Evolutionary conservation across 345 rosid genomes (phyloP).

Genomic region (Viola odorata): DNA sequence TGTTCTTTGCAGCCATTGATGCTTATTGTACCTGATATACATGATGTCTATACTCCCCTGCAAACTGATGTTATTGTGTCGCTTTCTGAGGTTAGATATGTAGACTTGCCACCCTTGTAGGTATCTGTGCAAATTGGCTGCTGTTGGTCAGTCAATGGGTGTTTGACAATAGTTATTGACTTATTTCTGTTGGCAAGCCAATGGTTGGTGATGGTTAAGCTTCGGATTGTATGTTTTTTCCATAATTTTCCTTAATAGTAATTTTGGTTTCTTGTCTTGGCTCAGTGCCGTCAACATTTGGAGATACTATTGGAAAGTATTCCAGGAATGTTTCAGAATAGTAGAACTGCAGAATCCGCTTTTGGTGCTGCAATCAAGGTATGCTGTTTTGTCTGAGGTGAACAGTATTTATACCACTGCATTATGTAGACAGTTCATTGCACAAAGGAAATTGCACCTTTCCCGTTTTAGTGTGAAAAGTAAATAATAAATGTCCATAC

Average conservation of each 20-base stretch:
- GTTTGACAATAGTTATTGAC: too few species aligned
- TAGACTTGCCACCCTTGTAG: not conserved
- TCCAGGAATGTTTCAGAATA: conserved; percentile 87
- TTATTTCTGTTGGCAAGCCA: too few species aligned
- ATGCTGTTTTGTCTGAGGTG: conserved; percentile 11
- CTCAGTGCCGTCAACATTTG: conserved; percentile 88
- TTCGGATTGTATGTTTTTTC: not conserved
- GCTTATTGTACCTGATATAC: conserved; percentile 95
- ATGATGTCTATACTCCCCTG: conserved; percentile 96
- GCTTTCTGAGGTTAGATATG: conserved; percentile 70
- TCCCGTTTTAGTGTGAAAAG: too few species aligned
- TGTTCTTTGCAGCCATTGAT: conserved; percentile 72
- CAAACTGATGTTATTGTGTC: conserved; percentile 87
- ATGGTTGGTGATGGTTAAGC: not conserved
- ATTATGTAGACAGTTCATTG: not conserved
- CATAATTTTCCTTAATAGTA: not conserved
- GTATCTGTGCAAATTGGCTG: not conserved
- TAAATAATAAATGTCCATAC: not conserved
- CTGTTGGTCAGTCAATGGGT: conserved; percentile 1
- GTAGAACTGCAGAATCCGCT: conserved; percentile 86
- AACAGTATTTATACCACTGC: not conserved
- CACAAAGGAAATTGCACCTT: too few species aligned
- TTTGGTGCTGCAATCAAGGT: conserved; percentile 99
- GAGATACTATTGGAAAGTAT: conserved; percentile 92
- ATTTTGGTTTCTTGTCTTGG: conserved; percentile 17